Conservation (phyloP, 2,329 filamentous ascomycete species). For the Didymella arachidicola region DNA sequence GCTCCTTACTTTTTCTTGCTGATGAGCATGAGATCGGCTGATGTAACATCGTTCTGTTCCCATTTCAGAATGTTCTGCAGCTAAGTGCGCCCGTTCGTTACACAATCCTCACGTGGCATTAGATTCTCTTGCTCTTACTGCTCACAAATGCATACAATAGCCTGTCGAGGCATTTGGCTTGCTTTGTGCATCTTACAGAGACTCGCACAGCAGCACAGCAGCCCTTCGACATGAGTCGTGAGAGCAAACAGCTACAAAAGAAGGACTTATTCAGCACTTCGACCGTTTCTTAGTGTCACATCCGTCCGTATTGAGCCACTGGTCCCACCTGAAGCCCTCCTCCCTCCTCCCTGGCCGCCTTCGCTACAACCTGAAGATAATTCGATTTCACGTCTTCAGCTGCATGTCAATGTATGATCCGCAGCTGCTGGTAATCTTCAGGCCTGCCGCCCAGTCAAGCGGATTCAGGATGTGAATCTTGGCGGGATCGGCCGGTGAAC, state of each 20-base stretch:
- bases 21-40: not conserved
- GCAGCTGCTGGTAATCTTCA: not conserved
- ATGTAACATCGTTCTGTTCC: conserved; percentile 8
- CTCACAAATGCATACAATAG: conserved; percentile 5
- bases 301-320: not conserved
- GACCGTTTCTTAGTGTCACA: not conserved
- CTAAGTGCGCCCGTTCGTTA: conserved; percentile 1
- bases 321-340: not conserved
- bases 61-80: conserved; percentile 14
- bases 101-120: conserved; percentile 14
- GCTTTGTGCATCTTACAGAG: not conserved
- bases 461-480: not conserved
- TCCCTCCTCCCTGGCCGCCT: not conserved
- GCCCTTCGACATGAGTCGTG: not conserved
- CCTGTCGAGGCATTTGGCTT: conserved; percentile 1
- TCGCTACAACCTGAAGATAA: not conserved
- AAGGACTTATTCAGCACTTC: not conserved
- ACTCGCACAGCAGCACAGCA: conserved; percentile 4
- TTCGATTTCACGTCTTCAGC: conserved; percentile 2
- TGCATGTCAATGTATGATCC: conserved; percentile 6
- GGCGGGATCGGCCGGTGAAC: not conserved
- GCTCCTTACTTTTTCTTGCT: not conserved
- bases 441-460: not conserved
- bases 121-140: conserved; percentile 3
- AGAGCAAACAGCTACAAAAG: not conserved